phyloP scores from a whole-genome alignment of 371 early-diverging fungal genomes.

The Quaeritorhiza haematococci region DNA sequence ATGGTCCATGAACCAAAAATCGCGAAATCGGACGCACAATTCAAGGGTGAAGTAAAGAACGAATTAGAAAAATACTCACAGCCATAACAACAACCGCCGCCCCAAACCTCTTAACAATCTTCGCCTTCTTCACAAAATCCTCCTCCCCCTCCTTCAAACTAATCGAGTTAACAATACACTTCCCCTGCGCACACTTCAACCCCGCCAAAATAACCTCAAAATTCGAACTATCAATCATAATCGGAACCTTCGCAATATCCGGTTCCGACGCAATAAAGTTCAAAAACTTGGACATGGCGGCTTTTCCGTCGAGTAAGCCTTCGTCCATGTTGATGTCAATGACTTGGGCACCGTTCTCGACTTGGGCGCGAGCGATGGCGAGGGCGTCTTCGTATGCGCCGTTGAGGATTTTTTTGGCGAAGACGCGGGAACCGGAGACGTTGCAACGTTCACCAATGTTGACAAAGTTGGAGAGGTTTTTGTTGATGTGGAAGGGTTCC shows the following conservation, averaged over 20 bases:
- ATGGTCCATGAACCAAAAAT: slow-evolving; percentile 1
- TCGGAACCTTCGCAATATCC: slow-evolving; percentile 78
- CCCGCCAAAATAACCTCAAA: slow-evolving; percentile 95
- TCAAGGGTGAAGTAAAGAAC: slow-evolving; percentile 4
- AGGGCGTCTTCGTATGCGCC: slow-evolving; percentile 87
- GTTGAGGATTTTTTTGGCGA: slow-evolving; percentile 84
- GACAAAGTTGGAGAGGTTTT: slow-evolving; percentile 70
- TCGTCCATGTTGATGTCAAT: slow-evolving; percentile 94
- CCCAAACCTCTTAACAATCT: slow-evolving; percentile 79
- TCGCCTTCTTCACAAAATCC: slow-evolving; percentile 85
- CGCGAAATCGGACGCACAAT: neutral
- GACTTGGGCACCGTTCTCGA: slow-evolving; percentile 89
- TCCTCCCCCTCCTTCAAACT: slow-evolving; percentile 90
- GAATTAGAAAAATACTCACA: slow-evolving; percentile 32
- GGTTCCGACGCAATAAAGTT: slow-evolving; percentile 93
- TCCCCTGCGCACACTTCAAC: slow-evolving; percentile 90
- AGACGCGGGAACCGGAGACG: slow-evolving; percentile 89
- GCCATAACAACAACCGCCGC: slow-evolving; percentile 97
- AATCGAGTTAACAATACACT: slow-evolving; percentile 94
- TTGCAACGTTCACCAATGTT: slow-evolving; percentile 95
- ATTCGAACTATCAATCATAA: slow-evolving; percentile 94
- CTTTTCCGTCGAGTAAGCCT: slow-evolving; percentile 87
- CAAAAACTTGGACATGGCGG: slow-evolving; percentile 86
- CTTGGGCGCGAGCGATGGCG: slow-evolving; percentile 86
- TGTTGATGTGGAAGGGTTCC: slow-evolving; percentile 65